These are phyloP conservation scores for Hyaloscypha bicolor DNA, from an alignment of 495 filamentous ascomycete genomes.

Conservation along the genomic window DNA sequence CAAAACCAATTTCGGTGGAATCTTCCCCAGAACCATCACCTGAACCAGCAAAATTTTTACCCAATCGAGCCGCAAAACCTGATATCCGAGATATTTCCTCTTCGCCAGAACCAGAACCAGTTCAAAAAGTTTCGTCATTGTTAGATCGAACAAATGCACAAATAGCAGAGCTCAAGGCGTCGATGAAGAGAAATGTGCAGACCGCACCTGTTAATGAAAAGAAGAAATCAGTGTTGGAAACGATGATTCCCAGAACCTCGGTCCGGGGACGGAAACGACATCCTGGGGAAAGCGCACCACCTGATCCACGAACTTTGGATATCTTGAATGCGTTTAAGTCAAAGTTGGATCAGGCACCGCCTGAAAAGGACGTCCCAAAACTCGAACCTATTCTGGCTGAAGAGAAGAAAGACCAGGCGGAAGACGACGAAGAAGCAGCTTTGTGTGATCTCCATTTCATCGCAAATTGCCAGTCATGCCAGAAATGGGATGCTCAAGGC, in stretches of 20 bases:
- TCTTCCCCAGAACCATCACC: slow-evolving; percentile 33
- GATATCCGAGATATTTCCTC: slow-evolving; percentile 32
- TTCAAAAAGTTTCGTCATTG: slow-evolving; percentile 49
- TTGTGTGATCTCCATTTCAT: slow-evolving; percentile 94
- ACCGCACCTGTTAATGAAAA: slow-evolving; percentile 56
- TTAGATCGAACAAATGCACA: slow-evolving; percentile 86
- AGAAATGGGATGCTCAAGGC: slow-evolving; percentile 68
- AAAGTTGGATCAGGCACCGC: slow-evolving; percentile 68
- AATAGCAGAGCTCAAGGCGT: slow-evolving; percentile 87
- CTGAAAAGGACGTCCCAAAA: slow-evolving; percentile 44
- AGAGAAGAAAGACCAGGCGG: slow-evolving; percentile 38
- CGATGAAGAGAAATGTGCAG: slow-evolving; percentile 80
- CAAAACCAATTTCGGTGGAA: slow-evolving; percentile 31
- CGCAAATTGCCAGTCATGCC: slow-evolving; percentile 87
- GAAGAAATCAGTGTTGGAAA: slow-evolving; percentile 72
- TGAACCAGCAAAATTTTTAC: slow-evolving; percentile 27
- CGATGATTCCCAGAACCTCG: slow-evolving; percentile 81
- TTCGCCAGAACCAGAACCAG: slow-evolving; percentile 36
- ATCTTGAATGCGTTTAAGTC: slow-evolving; percentile 75
- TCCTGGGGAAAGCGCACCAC: slow-evolving; percentile 43
- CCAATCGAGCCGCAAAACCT: slow-evolving; percentile 26
- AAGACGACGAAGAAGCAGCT: slow-evolving; percentile 67
- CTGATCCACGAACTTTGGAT: slow-evolving; percentile 65
- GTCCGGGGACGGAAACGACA: slow-evolving; percentile 79
- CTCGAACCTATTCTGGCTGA: slow-evolving; percentile 25